Percentiles rank a stretch among this genome's conserved stretches.
Evolutionary conservation across 2,329 filamentous ascomycete genomes (phyloP).

Genomic region (Ophiocordyceps camponoti-rufipedis): DNA sequence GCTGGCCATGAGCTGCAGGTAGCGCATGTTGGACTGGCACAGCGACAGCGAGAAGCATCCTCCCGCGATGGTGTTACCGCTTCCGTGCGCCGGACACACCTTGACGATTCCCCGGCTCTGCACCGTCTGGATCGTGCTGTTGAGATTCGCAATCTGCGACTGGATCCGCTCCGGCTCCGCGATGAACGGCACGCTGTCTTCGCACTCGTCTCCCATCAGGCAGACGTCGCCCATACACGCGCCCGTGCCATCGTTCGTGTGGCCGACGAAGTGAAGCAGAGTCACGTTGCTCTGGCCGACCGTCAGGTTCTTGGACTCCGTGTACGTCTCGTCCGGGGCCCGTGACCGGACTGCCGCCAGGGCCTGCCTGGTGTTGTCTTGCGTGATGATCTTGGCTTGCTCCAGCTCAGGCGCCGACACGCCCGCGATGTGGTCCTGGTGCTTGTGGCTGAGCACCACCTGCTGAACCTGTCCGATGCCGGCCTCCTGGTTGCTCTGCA

Average conservation of each 20-base stretch:
- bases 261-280: constrained; percentile 1
- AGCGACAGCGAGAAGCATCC: constrained; percentile 1
- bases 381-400: not conserved
- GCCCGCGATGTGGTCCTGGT: constrained; percentile 1
- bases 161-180: constrained; percentile 1
- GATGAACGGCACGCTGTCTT: constrained; percentile 3
- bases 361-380: constrained; percentile 1
- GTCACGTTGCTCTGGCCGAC: not conserved
- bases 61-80: constrained; percentile 1
- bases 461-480: not conserved
- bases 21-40: constrained; percentile 2
- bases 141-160: constrained; percentile 1
- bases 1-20: constrained; percentile 1
- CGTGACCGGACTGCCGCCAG: not conserved
- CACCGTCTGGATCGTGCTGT: constrained; percentile 1
- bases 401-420: not conserved
- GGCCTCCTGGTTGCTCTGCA: not conserved
- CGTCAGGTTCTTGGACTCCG: not conserved
- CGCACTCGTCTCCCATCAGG: constrained; percentile 3
- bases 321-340: constrained; percentile 1
- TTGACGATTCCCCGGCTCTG: constrained; percentile 1
- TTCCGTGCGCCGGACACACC: constrained; percentile 2
- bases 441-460: constrained; percentile 2
- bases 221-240: constrained; percentile 1
- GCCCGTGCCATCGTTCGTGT: constrained; percentile 1